Evolutionary conservation across 2,329 filamentous ascomycete species (phyloP), one percentile per base, ranked within the genome.

Genomic region (Fusarium scirpi): DNA sequence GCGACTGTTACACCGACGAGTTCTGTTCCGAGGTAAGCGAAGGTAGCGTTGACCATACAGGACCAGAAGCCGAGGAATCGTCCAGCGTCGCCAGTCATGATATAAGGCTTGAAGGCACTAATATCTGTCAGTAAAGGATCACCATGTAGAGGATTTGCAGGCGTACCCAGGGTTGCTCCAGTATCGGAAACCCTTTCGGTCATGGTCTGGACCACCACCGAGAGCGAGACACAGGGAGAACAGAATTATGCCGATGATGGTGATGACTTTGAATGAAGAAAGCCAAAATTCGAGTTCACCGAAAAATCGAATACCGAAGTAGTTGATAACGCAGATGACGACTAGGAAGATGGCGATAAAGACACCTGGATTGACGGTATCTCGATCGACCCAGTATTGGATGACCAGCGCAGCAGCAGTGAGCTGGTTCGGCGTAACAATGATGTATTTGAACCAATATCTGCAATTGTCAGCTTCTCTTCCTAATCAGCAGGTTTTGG

Each of bases 371-470:
- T 95, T 94, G 59, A 95, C 85, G 46, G 81, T 83, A 0, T 91
- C 86, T 29, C 87, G 81, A 2, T 84, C 78, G 13, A 93, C 82
- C 93, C 94, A 97, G 75, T 90, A 94, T 72, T 91, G 89, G 62
- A 97, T 91, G 61, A 95, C 91, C 40, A 97, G 81, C 8, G 92
- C 88, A n/a, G 87, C 89, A 29, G 93, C 93, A 1, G 93, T 96
- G 41, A 97, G 83, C 78, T 97, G 93, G 76, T 96, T 96, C 2
- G 94, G 93, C 2, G 92, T 94, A 52, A 92, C 87, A 75, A 97
- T 94, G 78, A 96, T 92, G 79, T 96, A 96, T 88, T 94, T 87
- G 81, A 90, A 87, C 87, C 89, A 92, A 72, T 86, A 86, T 44
- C 84, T 85, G 8, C 30, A 18, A 24, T 9, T 10, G 51, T 76